Percentiles rank a stretch among this genome's conserved stretches.
phyloP scores from a whole-genome alignment of 805 yeast species.

The Cyberlindnera galapagoensis region DNA sequence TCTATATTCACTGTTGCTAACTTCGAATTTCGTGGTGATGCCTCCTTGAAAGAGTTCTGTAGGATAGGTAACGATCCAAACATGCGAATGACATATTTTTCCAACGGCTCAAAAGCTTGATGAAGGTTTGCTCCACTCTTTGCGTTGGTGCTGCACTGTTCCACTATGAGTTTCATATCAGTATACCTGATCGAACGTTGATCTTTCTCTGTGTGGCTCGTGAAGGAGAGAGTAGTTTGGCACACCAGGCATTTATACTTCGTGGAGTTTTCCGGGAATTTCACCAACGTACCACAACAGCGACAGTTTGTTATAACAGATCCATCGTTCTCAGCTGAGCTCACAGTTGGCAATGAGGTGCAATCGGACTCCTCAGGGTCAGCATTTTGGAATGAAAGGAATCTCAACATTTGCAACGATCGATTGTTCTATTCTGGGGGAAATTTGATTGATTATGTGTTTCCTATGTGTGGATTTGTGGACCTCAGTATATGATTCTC shows the following conservation, averaged over 20 bases:
- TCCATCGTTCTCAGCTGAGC: not conserved
- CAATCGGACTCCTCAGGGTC: no score
- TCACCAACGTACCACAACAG: conserved; percentile 42
- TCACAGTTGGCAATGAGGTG: no score
- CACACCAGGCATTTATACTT: conserved; percentile 60
- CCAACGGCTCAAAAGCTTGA: conserved; percentile 42
- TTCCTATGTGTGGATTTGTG: no score
- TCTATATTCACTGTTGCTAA: conserved; percentile 31
- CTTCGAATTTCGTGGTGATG: no score
- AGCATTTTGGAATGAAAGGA: no score
- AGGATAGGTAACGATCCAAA: conserved; percentile 44
- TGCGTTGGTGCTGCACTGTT: conserved; percentile 4
- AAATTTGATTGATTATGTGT: no score
- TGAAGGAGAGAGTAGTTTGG: conserved; percentile 37
- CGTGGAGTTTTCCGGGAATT: conserved; percentile 28
- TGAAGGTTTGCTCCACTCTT: conserved; percentile 9
- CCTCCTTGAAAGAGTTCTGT: conserved; percentile 49
- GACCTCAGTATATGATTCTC: no score
- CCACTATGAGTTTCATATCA: conserved; percentile 2
- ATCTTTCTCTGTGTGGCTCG: not conserved
- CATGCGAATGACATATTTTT: conserved; percentile 35
- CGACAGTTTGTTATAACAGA: conserved; percentile 26
- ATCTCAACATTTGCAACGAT: not conserved
- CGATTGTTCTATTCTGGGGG: not conserved
- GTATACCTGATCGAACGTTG: not conserved